These are phyloP conservation scores for Chenopodium berlandieri DNA, from an alignment of 148 eudicot species.

Conservation along the genomic window DNA sequence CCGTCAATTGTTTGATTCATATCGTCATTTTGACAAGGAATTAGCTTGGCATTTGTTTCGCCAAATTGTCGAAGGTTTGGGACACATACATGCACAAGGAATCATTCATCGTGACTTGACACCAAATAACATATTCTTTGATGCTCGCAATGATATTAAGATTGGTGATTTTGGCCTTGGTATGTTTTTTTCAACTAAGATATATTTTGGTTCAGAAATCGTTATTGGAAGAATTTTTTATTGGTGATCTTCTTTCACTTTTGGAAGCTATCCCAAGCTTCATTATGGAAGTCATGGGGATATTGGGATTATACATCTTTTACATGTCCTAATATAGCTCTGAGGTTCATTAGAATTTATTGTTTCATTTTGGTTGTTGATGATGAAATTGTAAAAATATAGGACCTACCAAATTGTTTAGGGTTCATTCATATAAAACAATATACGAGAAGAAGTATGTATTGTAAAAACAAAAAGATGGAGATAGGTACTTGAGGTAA, in stretches of 20 bases:
- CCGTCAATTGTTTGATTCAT: constrained; percentile 82
- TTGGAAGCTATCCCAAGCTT: not conserved
- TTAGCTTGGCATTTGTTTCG: constrained; percentile 92
- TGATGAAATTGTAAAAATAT: not conserved
- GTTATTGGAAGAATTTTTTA: not conserved
- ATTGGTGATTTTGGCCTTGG: constrained; percentile 99
- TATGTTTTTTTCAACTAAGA: constrained; percentile 29
- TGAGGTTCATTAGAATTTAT: not conserved
- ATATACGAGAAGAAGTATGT: not conserved
- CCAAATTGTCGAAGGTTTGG: constrained; percentile 94
- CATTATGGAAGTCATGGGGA: not conserved
- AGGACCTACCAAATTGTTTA: not conserved
- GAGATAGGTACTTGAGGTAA: not conserved
- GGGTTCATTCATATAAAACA: not conserved
- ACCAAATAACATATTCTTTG: constrained; percentile 94
- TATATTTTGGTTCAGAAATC: not conserved
- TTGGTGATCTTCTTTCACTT: not conserved
- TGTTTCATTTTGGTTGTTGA: constrained; percentile 1
- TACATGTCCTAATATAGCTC: not conserved
- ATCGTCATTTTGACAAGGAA: constrained; percentile 79
- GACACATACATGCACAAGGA: constrained; percentile 94
- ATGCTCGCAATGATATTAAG: constrained; percentile 92
- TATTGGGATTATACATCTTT: not conserved
- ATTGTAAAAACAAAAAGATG: not conserved
- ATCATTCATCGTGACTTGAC: constrained; percentile 98